Base-by-base conservation (phyloP, 1,139 yeast species). In the Sporopachydermia cereana region DNA sequence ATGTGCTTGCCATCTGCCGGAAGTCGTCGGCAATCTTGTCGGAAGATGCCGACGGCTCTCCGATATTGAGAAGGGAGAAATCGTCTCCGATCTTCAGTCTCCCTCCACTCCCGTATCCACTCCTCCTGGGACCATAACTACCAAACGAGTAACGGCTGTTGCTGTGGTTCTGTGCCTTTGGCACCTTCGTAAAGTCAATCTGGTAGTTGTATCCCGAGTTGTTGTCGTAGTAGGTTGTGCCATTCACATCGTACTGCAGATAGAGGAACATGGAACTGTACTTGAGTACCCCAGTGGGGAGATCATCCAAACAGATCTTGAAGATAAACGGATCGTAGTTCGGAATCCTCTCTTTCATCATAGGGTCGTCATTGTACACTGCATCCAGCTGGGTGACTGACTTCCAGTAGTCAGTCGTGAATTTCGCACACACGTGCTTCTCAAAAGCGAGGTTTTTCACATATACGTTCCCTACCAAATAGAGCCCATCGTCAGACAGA, bases 151-250 rank as follows among this genome's bases (percentile, higher is more conserved):
- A 23, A 21, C 12, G 21, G 24, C 41, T 18, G 31, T 20, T 3
- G 14, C 2, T 31, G 27, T 17, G 24, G 9, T 24, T 44, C 25
- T 34, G 17, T 4, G 46, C 36, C 23, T 51, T 51, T 12, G 49
- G 22, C 5, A 51, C 52, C 42, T 65, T 66, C 17, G 56, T 63
- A 47, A 82, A 66, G 45, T 64, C 63, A 24, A 84, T 67, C 44
- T 67, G 68, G 61, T 82, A 85, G 61, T 85, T 85, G 45, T 63
- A 60, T 43, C 57, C 58, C 36, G 62, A 51, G 60, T 86, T 85
- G 63, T 84, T 85, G 61, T 85, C 95, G 95, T 95, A 86, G 57
- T 57, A 75, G 53, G 80, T 89, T 25, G 61, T 58, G 23, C 69
- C 68, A 25, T 66, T 64, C 24, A 76, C 60, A 42, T 57, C 58